These are phyloP conservation scores for Ceratocystis lukuohia DNA, from an alignment of 2,329 filamentous ascomycete species.

Conservation along the genomic window DNA sequence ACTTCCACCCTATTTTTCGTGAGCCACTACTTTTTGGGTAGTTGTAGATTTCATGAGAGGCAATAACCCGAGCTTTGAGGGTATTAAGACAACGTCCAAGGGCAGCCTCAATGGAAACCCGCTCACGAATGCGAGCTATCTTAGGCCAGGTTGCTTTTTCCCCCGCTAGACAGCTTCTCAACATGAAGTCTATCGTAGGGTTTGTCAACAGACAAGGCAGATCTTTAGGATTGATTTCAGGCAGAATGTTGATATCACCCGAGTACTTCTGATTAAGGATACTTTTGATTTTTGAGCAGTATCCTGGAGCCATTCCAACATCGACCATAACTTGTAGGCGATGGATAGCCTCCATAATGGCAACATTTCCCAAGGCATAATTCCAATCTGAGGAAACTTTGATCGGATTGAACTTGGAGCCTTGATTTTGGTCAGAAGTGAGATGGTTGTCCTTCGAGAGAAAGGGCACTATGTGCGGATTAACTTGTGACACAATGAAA, in stretches of 20 bases:
- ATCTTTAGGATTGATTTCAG: conserved; percentile 60
- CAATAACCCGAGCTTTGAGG: conserved; percentile 46
- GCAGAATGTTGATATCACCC: conserved; percentile 88
- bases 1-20: conserved; percentile 3
- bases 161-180: conserved; percentile 59
- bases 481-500: conserved; percentile 94
- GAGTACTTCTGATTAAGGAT: conserved; percentile 85
- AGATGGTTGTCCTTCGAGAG: conserved; percentile 58
- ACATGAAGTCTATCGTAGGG: conserved; percentile 76
- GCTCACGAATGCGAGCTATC: conserved; percentile 69
- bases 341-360: conserved; percentile 68
- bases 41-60: conserved; percentile 27
- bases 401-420: not conserved
- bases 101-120: conserved; percentile 77
- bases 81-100: conserved; percentile 61
- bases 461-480: conserved; percentile 85
- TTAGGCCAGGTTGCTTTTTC: conserved; percentile 89
- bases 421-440: conserved; percentile 24
- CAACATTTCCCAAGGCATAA: conserved; percentile 53
- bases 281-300: conserved; percentile 63
- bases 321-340: conserved; percentile 69
- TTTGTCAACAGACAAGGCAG: conserved; percentile 69
- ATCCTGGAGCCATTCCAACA: conserved; percentile 64
- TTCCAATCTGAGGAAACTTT: conserved; percentile 39
- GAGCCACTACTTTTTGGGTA: not conserved